These are phyloP conservation scores for Parsonsia alboflavescens DNA, from an alignment of 257 asterid species.

Conservation along the genomic window DNA sequence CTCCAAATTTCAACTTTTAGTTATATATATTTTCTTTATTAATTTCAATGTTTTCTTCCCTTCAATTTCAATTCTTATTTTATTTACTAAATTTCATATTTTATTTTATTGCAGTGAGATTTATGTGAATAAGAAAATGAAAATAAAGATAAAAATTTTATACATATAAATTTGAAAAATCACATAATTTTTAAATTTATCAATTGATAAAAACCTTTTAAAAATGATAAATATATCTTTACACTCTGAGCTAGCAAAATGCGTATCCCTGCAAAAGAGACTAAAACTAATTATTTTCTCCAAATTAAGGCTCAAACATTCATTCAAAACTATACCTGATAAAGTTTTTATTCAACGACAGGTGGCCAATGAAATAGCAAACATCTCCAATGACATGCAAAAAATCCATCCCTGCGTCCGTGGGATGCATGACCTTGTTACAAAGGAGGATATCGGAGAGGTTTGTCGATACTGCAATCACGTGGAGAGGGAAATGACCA, in stretches of 20 bases:
- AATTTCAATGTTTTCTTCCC: too few relatives aligned
- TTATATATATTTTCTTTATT: too few relatives aligned
- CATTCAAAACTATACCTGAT: not conserved
- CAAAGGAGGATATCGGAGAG: conserved; percentile 35
- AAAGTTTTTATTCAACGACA: conserved; percentile 11
- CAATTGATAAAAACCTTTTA: too few relatives aligned
- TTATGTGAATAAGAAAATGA: too few relatives aligned
- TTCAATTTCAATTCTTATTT: too few relatives aligned
- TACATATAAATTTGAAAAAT: too few relatives aligned
- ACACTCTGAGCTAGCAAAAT: not conserved
- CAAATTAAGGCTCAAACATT: not conserved
- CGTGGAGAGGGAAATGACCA: conserved; percentile 33
- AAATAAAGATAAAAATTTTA: too few relatives aligned
- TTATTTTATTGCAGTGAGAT: too few relatives aligned
- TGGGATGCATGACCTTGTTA: conserved; percentile 39
- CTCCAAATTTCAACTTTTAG: too few relatives aligned
- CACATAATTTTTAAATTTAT: too few relatives aligned
- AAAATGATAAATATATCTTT: not conserved
- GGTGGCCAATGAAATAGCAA: conserved; percentile 20
- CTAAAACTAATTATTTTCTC: not conserved
- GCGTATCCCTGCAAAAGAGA: not conserved
- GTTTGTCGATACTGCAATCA: conserved; percentile 30
- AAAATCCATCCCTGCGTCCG: conserved; percentile 17
- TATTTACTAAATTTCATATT: too few relatives aligned
- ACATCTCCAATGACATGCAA: conserved; percentile 16